Percentiles rank a stretch among this genome's conserved stretches.
These are phyloP conservation scores for Cadophora gregata DNA, from an alignment of 2,329 filamentous ascomycete species.

Conservation along the genomic window DNA sequence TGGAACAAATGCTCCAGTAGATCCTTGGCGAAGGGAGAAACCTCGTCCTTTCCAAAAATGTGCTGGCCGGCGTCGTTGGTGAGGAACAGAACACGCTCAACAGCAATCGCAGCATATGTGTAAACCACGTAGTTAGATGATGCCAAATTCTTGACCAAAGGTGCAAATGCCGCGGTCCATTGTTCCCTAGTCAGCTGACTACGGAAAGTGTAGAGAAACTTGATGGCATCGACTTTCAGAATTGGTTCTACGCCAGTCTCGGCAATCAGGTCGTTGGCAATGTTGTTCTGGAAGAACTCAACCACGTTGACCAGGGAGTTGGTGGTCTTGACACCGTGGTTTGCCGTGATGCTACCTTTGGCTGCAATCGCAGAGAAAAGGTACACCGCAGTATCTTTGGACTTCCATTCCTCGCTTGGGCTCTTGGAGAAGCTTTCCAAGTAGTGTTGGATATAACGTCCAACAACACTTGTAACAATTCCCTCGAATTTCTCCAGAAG, in stretches of 20 bases:
- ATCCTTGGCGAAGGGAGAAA: constrained; percentile 83
- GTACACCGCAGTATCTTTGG: constrained; percentile 98
- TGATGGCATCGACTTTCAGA: constrained; percentile 96
- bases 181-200: constrained; percentile 91
- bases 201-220: constrained; percentile 96
- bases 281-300: constrained; percentile 92
- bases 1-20: constrained; percentile 89
- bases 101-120: constrained; percentile 94
- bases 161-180: constrained; percentile 87
- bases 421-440: constrained; percentile 75
- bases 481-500: constrained; percentile 88
- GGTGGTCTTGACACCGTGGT: constrained; percentile 87
- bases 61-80: constrained; percentile 76
- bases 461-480: constrained; percentile 85
- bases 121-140: constrained; percentile 96
- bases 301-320: constrained; percentile 89
- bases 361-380: constrained; percentile 93
- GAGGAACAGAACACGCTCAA: constrained; percentile 91
- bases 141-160: constrained; percentile 88
- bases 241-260: constrained; percentile 76
- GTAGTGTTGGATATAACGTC: constrained; percentile 85
- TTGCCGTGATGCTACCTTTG: constrained; percentile 85
- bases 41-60: constrained; percentile 79
- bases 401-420: constrained; percentile 80
- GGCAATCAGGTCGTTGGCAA: constrained; percentile 86